Base-by-base conservation (phyloP, 306 rosid genomes). In the Purshia tridentata region DNA sequence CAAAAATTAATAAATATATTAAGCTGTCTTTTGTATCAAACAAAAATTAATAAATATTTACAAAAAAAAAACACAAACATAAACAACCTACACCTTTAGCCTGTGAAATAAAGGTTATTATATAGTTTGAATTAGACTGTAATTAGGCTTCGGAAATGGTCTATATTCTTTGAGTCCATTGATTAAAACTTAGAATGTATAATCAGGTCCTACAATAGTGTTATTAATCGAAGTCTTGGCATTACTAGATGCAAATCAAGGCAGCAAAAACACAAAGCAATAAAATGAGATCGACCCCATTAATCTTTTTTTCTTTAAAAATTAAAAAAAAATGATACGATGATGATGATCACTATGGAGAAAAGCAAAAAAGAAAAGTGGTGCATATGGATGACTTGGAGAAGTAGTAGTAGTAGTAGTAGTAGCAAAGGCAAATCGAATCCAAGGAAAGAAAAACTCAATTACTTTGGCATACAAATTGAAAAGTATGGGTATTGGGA, bases 341-440 rank as follows among this genome's bases (percentile, higher is more conserved):
- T 79, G 76, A 74, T 70, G 69, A 76, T 35, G 75, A 72, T 72
- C 68, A 1, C 63, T 6, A 14, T 23, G 73, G 73, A n/a, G 56
- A 75, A 78, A 74, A 77, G 77, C 40, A 29, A 51, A 16, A 74
- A 12, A 47, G 16, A 15, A 67, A 77, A 49, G 71, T 46, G 39
- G 70, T 59, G 18, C 10, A n/a, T 55, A 45, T n/a, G 15, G 72
- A 63, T 78, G 78, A 50, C 70, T 81, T 83, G 77, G 45, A 77
- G 81, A 85, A 82, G 77, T 69, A 77, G 70, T 79, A 76, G 75
- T 81, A 71, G 73, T 39, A 82, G 77, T 69, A 77, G 70, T 79
- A 76, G 75, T 81, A 71, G 73, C 44, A 71, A 77, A 83, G 75
- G 70, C 19, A 74, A 80, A 84, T 53, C 49, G 91, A 90, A 91